Conservation (phyloP, 1,139 yeast species). For the Lodderomyces jiufengensis region DNA sequence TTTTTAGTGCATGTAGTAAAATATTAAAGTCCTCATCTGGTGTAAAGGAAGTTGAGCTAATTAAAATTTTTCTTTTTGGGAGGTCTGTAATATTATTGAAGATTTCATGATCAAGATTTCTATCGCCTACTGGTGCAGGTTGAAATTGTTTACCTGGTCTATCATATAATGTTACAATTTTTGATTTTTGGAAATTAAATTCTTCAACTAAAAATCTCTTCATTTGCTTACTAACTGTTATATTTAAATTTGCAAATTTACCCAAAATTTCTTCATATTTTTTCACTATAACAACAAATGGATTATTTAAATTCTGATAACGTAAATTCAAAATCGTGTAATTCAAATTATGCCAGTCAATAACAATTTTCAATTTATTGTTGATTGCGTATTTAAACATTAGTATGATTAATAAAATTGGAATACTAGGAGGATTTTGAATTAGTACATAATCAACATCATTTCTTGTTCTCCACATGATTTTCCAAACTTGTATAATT, state of each 20-base stretch:
- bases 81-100: slow-evolving; percentile 32
- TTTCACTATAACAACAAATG: slow-evolving; percentile 58
- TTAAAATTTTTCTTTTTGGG: slow-evolving; percentile 54
- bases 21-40: slow-evolving; percentile 87
- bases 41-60: slow-evolving; percentile 91
- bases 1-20: slow-evolving; percentile 62
- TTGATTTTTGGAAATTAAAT: slow-evolving; percentile 42
- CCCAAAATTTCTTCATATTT: slow-evolving; percentile 60
- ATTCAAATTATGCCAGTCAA: slow-evolving; percentile 97
- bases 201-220: slow-evolving; percentile 52
- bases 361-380: slow-evolving; percentile 59
- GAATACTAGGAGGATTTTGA: slow-evolving; percentile 94
- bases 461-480: slow-evolving; percentile 49
- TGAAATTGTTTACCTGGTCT: slow-evolving; percentile 69
- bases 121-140: slow-evolving; percentile 29
- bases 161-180: slow-evolving; percentile 58
- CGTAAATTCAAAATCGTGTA: slow-evolving; percentile 76
- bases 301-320: slow-evolving; percentile 51
- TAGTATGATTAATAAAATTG: slow-evolving; percentile 65
- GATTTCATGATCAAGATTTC: slow-evolving; percentile 20
- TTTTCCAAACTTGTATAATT: slow-evolving; percentile 37
- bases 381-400: slow-evolving; percentile 51
- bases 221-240: slow-evolving; percentile 82
- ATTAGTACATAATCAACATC: slow-evolving; percentile 70
- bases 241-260: slow-evolving; percentile 53